Base-by-base conservation (phyloP, 129 eudicot species). In the Dittrichia graveolens region DNA sequence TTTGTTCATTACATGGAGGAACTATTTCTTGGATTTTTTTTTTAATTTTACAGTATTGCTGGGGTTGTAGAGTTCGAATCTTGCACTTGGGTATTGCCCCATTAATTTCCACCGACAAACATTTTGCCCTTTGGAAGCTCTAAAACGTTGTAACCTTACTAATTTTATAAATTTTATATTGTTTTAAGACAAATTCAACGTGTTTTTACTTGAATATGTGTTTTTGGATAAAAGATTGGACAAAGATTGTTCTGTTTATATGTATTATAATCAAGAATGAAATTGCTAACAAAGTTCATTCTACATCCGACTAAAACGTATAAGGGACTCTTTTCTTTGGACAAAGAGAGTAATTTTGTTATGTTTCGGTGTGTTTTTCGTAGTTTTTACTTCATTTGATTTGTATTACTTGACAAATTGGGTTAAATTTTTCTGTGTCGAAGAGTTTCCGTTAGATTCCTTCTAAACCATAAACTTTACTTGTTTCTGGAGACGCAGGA, bases 401-500 rank as follows among this genome's bases (percentile, higher is more conserved):
- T 62, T 34, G 35, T 61, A 13, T 16, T 39, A 40, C 63, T 63
- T 50, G 64, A 74, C n/a, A 13, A 37, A 4, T 74, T 62, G 16
- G 71, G 50, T 63, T 48, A 43, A 31, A n/a, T 38, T 38, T 61
- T 72, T 38, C 34, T 0, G 55, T 0, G 18, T 55, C 6, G 67
- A 72, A 72, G 5, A 75, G 34, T 53, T 54, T 14, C 65, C 38
- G n/a, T 43, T 65, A 65, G 65, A 54, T 65, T 75, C 65, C 45
- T 66, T 57, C 8, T 62, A 59, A 72, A 34, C 44, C 46, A 44
- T 58, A 58, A 76, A 59, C 47, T 65, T 56, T 50, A 44, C 40
- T 66, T 14, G 55, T 71, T 19, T 43, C 65, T 38, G 39, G 65
- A 70, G 63, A 10, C 19, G 42, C 64, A 59, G 43, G 49, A 48